Evolutionary conservation across 805 yeast species (phyloP).

Genomic region (Komagataella kurtzmanii): DNA sequence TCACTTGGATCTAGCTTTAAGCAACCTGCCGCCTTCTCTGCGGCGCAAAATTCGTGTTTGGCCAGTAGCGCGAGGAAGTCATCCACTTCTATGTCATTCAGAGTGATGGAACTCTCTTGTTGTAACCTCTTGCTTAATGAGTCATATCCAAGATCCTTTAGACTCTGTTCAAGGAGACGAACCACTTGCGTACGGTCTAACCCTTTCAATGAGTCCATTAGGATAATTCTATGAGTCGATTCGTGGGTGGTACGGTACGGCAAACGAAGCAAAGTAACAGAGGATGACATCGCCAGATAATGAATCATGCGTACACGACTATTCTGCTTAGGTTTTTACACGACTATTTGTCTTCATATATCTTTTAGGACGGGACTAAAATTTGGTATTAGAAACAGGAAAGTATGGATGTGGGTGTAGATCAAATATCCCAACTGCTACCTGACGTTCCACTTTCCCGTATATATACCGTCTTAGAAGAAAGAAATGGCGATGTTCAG

Average conservation of each 20-base stretch:
- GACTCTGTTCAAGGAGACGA: constrained; percentile 1
- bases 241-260: not conserved
- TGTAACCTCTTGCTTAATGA: not conserved
- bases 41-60: not conserved
- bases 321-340: not conserved
- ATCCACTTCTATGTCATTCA: not conserved
- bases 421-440: not conserved
- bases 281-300: not conserved
- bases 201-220: not conserved
- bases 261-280: not conserved
- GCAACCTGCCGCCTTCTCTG: not conserved
- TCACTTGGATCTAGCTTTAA: not conserved
- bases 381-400: not conserved
- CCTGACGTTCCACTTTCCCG: not conserved
- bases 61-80: not conserved
- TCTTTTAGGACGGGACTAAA: not conserved
- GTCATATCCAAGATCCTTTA: constrained; percentile 2
- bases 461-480: not conserved
- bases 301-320: not conserved
- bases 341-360: not conserved
- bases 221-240: not conserved
- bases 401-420: not conserved
- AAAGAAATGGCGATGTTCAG: not conserved
- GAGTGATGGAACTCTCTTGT: not conserved
- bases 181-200: constrained; percentile 1